phyloP scores from a whole-genome alignment of 768 basidiomycete genomes.

The Pseudohyphozyma bogoriensis region DNA sequence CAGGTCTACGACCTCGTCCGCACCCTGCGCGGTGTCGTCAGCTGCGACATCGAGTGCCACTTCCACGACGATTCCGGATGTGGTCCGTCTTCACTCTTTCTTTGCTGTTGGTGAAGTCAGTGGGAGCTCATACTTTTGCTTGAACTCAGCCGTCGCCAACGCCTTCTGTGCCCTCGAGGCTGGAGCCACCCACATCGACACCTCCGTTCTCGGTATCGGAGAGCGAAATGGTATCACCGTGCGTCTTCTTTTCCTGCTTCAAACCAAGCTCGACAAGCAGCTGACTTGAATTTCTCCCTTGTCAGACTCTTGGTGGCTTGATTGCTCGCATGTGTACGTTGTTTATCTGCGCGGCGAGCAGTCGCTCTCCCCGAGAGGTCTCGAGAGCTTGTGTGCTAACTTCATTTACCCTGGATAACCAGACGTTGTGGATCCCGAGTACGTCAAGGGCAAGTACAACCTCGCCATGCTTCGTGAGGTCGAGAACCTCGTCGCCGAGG shows the following conservation, averaged over 20 bases:
- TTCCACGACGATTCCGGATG: constrained; percentile 87
- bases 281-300: not conserved
- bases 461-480: constrained; percentile 93
- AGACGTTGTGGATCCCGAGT: constrained; percentile 94
- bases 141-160: constrained; percentile 74
- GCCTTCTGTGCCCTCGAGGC: constrained; percentile 97
- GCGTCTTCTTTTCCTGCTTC: not conserved
- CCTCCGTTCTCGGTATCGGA: constrained; percentile 94
- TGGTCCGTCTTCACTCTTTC: constrained; percentile 62
- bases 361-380: not conserved
- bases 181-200: constrained; percentile 97
- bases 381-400: not conserved
- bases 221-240: constrained; percentile 94
- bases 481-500: constrained; percentile 97
- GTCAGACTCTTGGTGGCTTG: constrained; percentile 74
- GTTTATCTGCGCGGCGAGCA: no score
- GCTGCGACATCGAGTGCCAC: constrained; percentile 95
- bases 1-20: constrained; percentile 98
- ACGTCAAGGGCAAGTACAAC: constrained; percentile 99
- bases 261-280: not conserved
- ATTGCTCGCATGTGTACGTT: constrained; percentile 71
- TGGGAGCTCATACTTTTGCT: not conserved
- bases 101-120: not conserved
- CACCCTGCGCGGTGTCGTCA: constrained; percentile 89
- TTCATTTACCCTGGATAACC: constrained; percentile 35